These are phyloP conservation scores for Brasenia schreberi DNA, from an alignment of 164 flowering plant species.

Conservation along the genomic window DNA sequence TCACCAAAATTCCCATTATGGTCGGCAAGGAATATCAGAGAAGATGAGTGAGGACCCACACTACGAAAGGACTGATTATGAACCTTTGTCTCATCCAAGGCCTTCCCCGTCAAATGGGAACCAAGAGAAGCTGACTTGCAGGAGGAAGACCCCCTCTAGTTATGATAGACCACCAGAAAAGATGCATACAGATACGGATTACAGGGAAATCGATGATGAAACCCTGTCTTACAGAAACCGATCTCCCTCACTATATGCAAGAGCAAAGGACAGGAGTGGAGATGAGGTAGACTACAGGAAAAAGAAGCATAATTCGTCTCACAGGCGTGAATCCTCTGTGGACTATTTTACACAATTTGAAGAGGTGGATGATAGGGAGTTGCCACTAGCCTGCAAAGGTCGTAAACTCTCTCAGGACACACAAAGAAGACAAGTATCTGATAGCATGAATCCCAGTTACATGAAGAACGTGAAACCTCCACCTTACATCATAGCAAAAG, in stretches of 20 bases:
- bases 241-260: background rate
- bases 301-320: background rate
- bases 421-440: background rate
- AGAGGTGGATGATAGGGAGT: background rate
- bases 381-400: background rate
- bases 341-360: background rate
- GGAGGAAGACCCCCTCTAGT: background rate
- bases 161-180: background rate
- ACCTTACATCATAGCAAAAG: constrained; percentile 26
- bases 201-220: background rate
- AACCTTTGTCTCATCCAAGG: no score
- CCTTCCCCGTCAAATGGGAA: no score
- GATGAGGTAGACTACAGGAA: background rate
- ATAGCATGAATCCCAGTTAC: constrained; percentile 9
- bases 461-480: constrained; percentile 22
- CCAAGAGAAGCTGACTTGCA: background rate
- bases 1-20: no score
- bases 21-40: no score
- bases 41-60: no score
- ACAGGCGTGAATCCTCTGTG: background rate
- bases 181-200: background rate
- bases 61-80: no score
- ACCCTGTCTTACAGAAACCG: background rate
- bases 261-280: background rate
- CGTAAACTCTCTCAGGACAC: background rate